Percentiles rank a stretch among this genome's conserved stretches.
These are phyloP conservation scores for Diplodia seriata DNA, from an alignment of 2,329 filamentous ascomycete genomes.

Conservation along the genomic window DNA sequence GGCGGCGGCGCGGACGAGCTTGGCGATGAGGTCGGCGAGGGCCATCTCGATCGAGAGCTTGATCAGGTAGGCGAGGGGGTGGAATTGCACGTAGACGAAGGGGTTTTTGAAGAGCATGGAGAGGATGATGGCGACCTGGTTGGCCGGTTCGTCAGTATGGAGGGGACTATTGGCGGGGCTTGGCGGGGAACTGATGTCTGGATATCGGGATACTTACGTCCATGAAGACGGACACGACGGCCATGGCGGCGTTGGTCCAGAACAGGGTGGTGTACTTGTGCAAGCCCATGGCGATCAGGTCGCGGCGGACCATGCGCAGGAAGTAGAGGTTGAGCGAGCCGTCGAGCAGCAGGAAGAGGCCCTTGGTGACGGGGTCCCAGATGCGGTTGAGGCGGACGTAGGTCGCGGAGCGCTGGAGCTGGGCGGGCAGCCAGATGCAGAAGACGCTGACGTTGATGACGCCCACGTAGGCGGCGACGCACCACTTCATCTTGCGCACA, in stretches of 20 bases:
- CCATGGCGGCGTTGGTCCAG: conserved; percentile 40
- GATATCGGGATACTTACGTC: conserved; percentile 34
- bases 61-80: conserved; percentile 50
- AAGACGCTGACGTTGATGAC: conserved; percentile 44
- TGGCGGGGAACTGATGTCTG: too few relatives aligned
- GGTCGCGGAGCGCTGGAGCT: conserved; percentile 38
- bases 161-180: background rate
- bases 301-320: conserved; percentile 38
- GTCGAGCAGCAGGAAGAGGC: conserved; percentile 39
- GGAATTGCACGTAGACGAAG: conserved; percentile 47
- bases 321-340: conserved; percentile 42
- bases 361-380: conserved; percentile 57
- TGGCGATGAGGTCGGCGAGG: conserved; percentile 52
- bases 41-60: conserved; percentile 49
- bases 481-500: conserved; percentile 36
- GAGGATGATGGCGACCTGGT: conserved; percentile 46
- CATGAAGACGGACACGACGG: conserved; percentile 39
- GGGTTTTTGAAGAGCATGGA: conserved; percentile 49
- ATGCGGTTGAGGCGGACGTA: conserved; percentile 45
- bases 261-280: conserved; percentile 41
- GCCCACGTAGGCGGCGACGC: conserved; percentile 36
- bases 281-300: conserved; percentile 40
- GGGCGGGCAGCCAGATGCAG: conserved; percentile 42
- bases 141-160: background rate
- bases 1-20: conserved; percentile 40